phyloP scores from a whole-genome alignment of 495 filamentous ascomycete species.

The Aspergillus heteromorphus region DNA sequence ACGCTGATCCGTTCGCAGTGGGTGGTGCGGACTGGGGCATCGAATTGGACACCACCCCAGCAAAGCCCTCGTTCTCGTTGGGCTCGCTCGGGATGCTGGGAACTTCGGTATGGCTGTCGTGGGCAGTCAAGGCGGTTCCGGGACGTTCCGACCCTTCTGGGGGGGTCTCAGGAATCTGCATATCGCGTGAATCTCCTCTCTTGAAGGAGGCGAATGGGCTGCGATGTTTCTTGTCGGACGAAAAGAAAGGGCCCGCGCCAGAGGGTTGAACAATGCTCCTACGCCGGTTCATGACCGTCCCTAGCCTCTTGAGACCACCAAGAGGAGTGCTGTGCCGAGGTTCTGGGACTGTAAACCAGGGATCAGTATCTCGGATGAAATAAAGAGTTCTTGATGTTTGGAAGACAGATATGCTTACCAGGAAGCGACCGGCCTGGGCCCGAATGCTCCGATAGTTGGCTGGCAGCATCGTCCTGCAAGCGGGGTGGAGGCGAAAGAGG shows the following conservation, averaged over 20 bases:
- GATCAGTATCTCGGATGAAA: constrained; percentile 1
- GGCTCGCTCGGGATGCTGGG: constrained; percentile 29
- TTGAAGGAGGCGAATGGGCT: constrained; percentile 51
- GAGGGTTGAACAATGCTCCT: constrained; percentile 40
- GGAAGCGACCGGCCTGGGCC: constrained; percentile 43
- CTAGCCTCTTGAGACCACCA: constrained; percentile 59
- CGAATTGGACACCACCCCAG: constrained; percentile 19
- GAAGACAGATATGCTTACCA: constrained; percentile 26
- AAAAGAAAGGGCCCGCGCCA: constrained; percentile 26
- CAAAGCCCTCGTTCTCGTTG: constrained; percentile 20
- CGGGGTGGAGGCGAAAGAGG: constrained; percentile 39
- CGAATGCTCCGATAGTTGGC: constrained; percentile 51
- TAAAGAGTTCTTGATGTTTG: too few relatives aligned
- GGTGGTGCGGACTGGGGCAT: constrained; percentile 15
- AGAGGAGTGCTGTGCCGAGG: constrained; percentile 39
- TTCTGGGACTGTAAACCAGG: constrained; percentile 23
- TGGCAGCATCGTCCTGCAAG: constrained; percentile 51
- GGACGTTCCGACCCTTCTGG: constrained; percentile 31
- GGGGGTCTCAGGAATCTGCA: constrained; percentile 39
- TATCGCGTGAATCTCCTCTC: constrained; percentile 36
- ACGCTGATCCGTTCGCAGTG: constrained; percentile 27
- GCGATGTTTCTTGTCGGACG: constrained; percentile 47
- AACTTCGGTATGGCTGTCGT: constrained; percentile 27
- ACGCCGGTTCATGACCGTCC: constrained; percentile 72
- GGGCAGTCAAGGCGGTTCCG: constrained; percentile 29